Evolutionary conservation across 2,329 filamentous ascomycete genomes (phyloP), one percentile per base, ranked within the genome.

Genomic region (Emmonsiellopsis sp.): DNA sequence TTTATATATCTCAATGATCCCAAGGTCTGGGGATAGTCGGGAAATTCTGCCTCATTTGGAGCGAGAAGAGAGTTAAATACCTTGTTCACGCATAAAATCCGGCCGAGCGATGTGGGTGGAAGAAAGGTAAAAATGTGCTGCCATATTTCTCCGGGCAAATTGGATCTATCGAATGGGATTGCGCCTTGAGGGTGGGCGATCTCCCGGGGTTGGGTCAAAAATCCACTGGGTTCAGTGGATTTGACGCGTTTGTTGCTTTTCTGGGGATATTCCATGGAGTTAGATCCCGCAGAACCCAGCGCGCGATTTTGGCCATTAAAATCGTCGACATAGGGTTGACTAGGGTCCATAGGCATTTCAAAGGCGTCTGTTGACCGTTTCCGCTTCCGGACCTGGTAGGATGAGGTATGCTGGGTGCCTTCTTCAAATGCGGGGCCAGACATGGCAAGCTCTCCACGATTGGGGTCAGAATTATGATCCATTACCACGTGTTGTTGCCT

Each of bases 61-160:
- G 79, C 75, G 63, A 86, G 78, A 68, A 78, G 80, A 54, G 62
- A 63, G 72, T 81, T 78, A 72, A 88, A 88, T 63, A 77, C 68
- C 70, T 76, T 84, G 75, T 83, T 87, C 74, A 85, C 79, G 67
- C 74, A 71, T 69, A 88, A 75, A 72, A 88, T 75, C 69, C 74
- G 77, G 63, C 83, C 83, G 63, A 89, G 73, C 57, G 77, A 74
- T 65, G 70, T 76, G 54, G 86, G 84, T 55, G 82, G 77, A 66
- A 83, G 78, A 65, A 82, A 83, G 62, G 77, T 78, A 67, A 88
- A 87, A 62, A 88, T 74, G 63, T 79, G 77, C 63, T 88, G 84
- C 84, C 85, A 88, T 62, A 87, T 71, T 69, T 84, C 80, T 60
- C 76, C 73, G 63, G 83, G 79, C 53, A 84, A 73, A 58, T 69